Evolutionary conservation across 176 grass and related monocot species (phyloP), one percentile per base, ranked within the genome.

Genomic region (Zoysia japonica): DNA sequence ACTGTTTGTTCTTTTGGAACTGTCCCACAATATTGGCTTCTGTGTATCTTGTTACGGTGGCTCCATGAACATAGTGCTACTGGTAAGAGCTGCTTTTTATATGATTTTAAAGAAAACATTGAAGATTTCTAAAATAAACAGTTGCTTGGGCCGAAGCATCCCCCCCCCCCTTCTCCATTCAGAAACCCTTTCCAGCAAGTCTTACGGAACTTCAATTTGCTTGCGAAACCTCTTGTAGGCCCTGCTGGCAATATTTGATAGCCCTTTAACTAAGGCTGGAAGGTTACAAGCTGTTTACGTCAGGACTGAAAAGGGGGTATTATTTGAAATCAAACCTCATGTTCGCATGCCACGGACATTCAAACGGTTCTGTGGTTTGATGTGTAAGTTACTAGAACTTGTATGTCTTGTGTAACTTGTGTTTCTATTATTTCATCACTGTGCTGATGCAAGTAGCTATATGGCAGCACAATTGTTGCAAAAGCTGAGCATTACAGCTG

Each of bases 291-390:
- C 96, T 80, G 90, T 98, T 85, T 94, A 93, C 82, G 92, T 98
- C 53, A 93, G 72, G 84, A 98, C 92, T 47, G 96, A 94, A 79
- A 98, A 94, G 59, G 92, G 96, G 39, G 96, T 93, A 15, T 72
- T 98, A 68, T 95, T 98, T 84, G 90, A 98, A 88, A 95, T 98
- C 67, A 98, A 98, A 85, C 96, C 96, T 60, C 55, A 93, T 87
- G 96, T 95, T 47, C 92, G 90, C 82, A 90, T 95, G 49, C 96
- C 92, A 15, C 82, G 88, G 1, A 94, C 96, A 69, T 98, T 98
- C 80, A 98, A 98, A 75, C 84, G 90, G 38, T 98, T 95, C 48
- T 94, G 90, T 70, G 92, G 96, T 41, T 88, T 98, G 72, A 95
- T 95, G 86, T 93, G 88, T 98, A 91, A 91, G 92, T 93, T 69